A percentile compares a stretch with the other conserved stretches of the same genome.
Evolutionary conservation across 202 grass and related monocot species (phyloP).

Genomic region (Musa balbisiana): DNA sequence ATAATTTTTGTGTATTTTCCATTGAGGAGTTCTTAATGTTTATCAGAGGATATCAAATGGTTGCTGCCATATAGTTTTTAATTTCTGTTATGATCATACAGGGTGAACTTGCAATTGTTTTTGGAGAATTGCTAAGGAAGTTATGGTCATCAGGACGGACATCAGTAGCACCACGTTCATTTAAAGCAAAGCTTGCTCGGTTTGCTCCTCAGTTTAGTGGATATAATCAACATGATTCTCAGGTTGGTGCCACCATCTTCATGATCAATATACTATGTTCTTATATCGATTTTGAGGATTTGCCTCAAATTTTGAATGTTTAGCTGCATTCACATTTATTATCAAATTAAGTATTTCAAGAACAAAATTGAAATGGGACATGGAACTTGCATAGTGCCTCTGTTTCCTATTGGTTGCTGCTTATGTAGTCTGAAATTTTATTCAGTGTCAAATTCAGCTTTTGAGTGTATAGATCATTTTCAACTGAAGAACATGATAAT

Average conservation of each 20-base stretch:
- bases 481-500: too few relatives aligned
- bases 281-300: neutral
- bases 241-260: slow-evolving; percentile 41
- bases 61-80: neutral
- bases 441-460: too few relatives aligned
- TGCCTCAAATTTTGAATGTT: neutral
- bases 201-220: slow-evolving; percentile 98
- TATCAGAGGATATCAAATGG: neutral
- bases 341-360: neutral
- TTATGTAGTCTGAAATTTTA: too few relatives aligned
- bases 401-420: too few relatives aligned
- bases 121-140: slow-evolving; percentile 82
- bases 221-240: slow-evolving; percentile 99
- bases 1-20: neutral
- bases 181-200: slow-evolving; percentile 84
- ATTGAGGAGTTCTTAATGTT: neutral
- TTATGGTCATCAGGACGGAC: slow-evolving; percentile 73
- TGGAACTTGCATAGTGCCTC: too few relatives aligned
- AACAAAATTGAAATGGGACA: neutral
- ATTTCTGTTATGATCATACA: slow-evolving; percentile 23
- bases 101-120: slow-evolving; percentile 93
- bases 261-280: slow-evolving; percentile 11
- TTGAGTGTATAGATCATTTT: too few relatives aligned
- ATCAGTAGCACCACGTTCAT: slow-evolving; percentile 75
- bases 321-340: neutral